Percentiles rank a stretch among this genome's conserved stretches.
Evolutionary conservation across 306 rosid species (phyloP).

Genomic region (Urtica urens): DNA sequence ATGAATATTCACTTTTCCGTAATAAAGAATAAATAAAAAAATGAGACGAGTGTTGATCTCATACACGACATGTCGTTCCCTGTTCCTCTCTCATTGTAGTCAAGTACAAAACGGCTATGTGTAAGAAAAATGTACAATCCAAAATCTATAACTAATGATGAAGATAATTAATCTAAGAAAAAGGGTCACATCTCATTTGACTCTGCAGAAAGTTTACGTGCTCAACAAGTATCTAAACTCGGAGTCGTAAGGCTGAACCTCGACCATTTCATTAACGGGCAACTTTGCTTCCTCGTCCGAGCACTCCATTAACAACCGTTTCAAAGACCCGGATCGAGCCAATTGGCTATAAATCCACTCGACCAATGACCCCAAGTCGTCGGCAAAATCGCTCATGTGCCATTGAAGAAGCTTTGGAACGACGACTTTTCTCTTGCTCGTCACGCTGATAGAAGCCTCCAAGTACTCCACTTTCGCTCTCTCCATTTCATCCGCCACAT

Average conservation of each 20-base stretch:
- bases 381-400: conserved; percentile 82
- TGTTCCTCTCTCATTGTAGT: no score
- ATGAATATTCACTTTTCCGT: no score
- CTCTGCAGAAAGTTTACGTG: no score
- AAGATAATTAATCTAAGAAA: no score
- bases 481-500: conserved; percentile 64
- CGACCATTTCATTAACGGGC: conserved; percentile 45
- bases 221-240: conserved; percentile 71
- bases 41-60: no score
- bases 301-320: conserved; percentile 55
- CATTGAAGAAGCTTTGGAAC: conserved; percentile 82
- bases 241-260: conserved; percentile 60
- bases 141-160: no score
- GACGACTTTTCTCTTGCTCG: conserved; percentile 60
- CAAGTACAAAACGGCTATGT: no score
- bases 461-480: conserved; percentile 78
- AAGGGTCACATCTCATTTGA: no score
- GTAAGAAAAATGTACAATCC: no score
- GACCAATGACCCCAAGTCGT: conserved; percentile 64
- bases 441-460: conserved; percentile 78
- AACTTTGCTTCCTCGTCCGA: conserved; percentile 45
- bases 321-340: conserved; percentile 58
- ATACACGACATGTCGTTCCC: no score
- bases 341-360: conserved; percentile 94
- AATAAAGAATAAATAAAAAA: no score